Conservation (phyloP, 169 alveolate genomes). For the Plasmodium malariae region DNA sequence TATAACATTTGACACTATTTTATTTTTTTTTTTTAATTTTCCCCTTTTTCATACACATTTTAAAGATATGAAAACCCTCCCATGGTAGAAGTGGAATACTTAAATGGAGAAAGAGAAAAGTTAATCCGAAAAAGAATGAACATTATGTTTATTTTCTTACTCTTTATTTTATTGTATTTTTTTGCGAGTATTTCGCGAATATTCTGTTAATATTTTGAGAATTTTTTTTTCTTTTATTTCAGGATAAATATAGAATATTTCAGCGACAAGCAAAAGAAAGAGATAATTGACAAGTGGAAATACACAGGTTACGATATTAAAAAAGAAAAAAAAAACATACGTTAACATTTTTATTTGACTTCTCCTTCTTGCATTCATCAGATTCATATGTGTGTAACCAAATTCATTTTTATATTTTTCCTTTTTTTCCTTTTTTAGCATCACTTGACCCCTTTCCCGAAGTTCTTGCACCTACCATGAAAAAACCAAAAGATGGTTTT, state of each 20-base stretch:
- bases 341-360: background rate
- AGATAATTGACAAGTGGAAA: slow-evolving; percentile 53
- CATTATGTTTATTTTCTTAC: background rate
- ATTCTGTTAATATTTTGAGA: no score
- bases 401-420: background rate
- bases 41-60: background rate
- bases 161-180: background rate
- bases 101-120: slow-evolving; percentile 57
- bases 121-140: background rate
- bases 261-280: slow-evolving; percentile 55
- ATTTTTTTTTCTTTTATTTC: background rate
- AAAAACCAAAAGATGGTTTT: slow-evolving; percentile 31
- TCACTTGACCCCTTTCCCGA: slow-evolving; percentile 57
- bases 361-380: background rate
- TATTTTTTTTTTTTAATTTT: background rate
- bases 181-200: no score
- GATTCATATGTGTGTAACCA: background rate
- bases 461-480: slow-evolving; percentile 49
- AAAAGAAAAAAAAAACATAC: background rate
- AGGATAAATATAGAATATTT: slow-evolving; percentile 73
- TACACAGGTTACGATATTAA: slow-evolving; percentile 34
- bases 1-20: background rate
- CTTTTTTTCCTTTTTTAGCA: background rate
- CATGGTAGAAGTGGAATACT: slow-evolving; percentile 69
- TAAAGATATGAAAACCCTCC: slow-evolving; percentile 75